phyloP scores from a whole-genome alignment of 2,329 filamentous ascomycete species.

The Fusarium sambucinum region DNA sequence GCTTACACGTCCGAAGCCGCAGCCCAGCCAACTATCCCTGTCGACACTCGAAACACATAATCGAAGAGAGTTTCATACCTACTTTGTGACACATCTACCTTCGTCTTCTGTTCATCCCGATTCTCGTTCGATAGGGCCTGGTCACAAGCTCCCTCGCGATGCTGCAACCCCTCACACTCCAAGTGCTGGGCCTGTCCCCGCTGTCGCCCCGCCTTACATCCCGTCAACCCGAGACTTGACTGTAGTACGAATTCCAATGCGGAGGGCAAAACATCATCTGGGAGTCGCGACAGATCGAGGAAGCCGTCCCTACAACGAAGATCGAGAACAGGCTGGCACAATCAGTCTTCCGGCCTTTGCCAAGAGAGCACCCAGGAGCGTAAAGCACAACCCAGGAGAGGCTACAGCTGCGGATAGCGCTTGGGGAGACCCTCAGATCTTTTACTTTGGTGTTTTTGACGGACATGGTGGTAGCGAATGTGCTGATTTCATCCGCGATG shows the following conservation, averaged over 20 bases:
- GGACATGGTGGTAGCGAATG: conserved; percentile 93
- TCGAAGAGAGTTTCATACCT: conserved; percentile 82
- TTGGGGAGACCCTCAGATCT: conserved; percentile 92
- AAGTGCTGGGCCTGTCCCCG: conserved; percentile 65
- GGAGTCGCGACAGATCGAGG: conserved; percentile 84
- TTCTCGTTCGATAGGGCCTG: conserved; percentile 73
- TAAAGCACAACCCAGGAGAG: conserved; percentile 65
- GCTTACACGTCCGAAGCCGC: conserved; percentile 22
- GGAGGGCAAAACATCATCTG: conserved; percentile 95
- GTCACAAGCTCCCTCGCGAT: conserved; percentile 88
- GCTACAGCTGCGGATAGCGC: conserved; percentile 79
- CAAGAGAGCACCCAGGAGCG: conserved; percentile 78
- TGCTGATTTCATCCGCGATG: conserved; percentile 85
- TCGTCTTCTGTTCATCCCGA: conserved; percentile 94
- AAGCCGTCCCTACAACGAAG: conserved; percentile 90
- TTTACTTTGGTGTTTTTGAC: conserved; percentile 97
- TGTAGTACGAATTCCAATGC: conserved; percentile 92
- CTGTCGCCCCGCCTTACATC: conserved; percentile 70
- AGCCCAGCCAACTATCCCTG: conserved; percentile 13
- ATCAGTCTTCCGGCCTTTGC: conserved; percentile 95
- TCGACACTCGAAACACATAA: conserved; percentile 21
- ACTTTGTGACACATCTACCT: conserved; percentile 96
- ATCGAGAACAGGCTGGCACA: conserved; percentile 92
- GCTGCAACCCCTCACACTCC: conserved; percentile 83
- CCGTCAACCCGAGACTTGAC: conserved; percentile 79